Base-by-base conservation (phyloP, 140 eudicot genomes). In the Erigeron philadelphicus region DNA sequence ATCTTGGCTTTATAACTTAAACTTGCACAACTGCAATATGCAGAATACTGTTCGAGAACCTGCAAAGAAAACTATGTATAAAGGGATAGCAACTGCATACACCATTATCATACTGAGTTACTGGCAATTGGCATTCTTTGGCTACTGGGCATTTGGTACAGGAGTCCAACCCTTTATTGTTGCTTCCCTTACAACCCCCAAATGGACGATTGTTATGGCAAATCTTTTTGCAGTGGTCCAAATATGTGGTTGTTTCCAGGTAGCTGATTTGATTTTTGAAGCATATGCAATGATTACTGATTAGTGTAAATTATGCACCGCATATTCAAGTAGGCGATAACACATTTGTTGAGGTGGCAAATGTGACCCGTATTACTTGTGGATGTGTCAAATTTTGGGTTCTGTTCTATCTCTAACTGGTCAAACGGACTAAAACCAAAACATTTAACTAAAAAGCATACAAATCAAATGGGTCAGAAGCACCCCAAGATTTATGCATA, bases 201-300 rank as follows among this genome's bases (percentile, higher is more conserved):
- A 52, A 65, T 84, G 89, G 89, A 76, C 82, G 10, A 59, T 67
- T 66, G 75, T 84, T 7, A 78, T 81, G 89, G 86, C 89, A 46
- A 81, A 81, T 66, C 49, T 81, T 11, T 81, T 84, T 43, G 90
- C 84, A 11, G 87, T 76, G 13, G 76, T 84, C 70, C 90, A 84
- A 57, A 84, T 84, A 58, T 76, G 72, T 0, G 90, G 87, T 11
- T 84, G 90, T 72, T 84, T 67, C 73, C 90, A 79, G 84, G 90
- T 84, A 84, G 4, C 6, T 65, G 25, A 10, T 60, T 64, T 44
- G 54, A 44, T 19, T 42, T 64, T 19, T 9, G 23, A 57, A n/a
- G 18, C 38, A 31, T 31, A 31, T 31, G 38, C 38, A 31, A 31
- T 31, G 38, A 31, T 31, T 31, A 31, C 38, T 31, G 38, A 31